phyloP scores from a whole-genome alignment of 2,329 filamentous ascomycete genomes.

The Colletotrichum caudatum region DNA sequence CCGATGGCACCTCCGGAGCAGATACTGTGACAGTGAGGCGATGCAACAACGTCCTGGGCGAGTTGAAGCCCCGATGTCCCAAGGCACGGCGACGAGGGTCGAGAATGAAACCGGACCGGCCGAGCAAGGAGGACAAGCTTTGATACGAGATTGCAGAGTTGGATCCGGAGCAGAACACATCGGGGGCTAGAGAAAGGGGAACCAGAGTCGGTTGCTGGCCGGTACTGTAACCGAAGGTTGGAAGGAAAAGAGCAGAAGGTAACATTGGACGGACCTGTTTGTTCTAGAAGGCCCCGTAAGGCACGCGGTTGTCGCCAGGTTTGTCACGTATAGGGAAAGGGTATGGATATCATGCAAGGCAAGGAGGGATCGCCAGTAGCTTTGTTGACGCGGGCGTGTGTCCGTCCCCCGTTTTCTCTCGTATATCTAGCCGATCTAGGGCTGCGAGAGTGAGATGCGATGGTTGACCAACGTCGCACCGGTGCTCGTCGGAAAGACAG shows the following conservation, averaged over 20 bases:
- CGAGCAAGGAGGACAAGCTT: not conserved
- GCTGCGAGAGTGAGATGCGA: not conserved
- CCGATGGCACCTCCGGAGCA: not conserved
- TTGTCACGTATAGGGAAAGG: not conserved
- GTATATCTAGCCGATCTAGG: not conserved
- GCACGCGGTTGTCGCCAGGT: not conserved
- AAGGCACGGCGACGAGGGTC: not conserved
- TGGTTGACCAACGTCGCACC: not conserved
- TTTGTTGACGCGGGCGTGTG: not conserved
- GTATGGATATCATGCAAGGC: not conserved
- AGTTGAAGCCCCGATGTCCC: not conserved
- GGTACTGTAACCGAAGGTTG: not conserved
- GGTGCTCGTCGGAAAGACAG: not conserved
- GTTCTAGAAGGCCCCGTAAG: not conserved
- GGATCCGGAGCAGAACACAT: conserved; percentile 3
- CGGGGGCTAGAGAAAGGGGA: not conserved
- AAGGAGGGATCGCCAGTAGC: not conserved
- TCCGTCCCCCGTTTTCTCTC: not conserved
- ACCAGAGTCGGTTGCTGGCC: not conserved
- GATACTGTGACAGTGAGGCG: conserved; percentile 2
- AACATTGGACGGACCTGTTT: not conserved
- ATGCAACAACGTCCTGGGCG: not conserved
- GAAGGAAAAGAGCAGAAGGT: no score
- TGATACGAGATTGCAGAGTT: conserved; percentile 28
- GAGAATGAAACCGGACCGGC: not conserved